A percentile compares a stretch with the other conserved stretches of the same genome.
Evolutionary conservation across 202 grass and related monocot genomes (phyloP).

Genomic region (Zoysia matrella): DNA sequence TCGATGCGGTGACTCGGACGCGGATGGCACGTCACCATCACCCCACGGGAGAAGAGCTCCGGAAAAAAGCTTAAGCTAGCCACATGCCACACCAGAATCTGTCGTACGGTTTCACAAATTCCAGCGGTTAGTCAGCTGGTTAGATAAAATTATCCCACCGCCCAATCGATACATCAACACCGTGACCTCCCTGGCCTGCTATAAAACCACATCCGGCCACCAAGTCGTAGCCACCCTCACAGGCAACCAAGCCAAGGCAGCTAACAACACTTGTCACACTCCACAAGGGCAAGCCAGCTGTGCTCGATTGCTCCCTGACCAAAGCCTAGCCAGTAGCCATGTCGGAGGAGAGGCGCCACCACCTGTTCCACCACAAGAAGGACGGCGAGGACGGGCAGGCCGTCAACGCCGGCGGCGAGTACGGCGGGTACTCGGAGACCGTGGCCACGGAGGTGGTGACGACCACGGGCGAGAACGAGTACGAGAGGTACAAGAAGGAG

Average conservation of each 20-base stretch:
- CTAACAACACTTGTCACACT: neutral
- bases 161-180: neutral
- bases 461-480: constrained; percentile 46
- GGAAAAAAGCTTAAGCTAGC: neutral
- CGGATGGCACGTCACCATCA: neutral
- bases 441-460: constrained; percentile 34
- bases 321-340: constrained; percentile 5
- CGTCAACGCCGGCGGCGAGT: constrained; percentile 22
- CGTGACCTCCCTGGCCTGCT: neutral
- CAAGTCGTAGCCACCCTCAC: neutral
- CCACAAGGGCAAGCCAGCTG: constrained; percentile 16
- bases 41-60: too few relatives aligned
- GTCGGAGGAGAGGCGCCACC: constrained; percentile 65
- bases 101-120: neutral
- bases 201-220: constrained; percentile 29
- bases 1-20: neutral
- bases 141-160: neutral
- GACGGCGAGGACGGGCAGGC: constrained; percentile 40
- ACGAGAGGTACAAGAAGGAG: constrained; percentile 65
- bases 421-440: constrained; percentile 54
- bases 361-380: constrained; percentile 72
- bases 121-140: neutral
- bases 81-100: neutral
- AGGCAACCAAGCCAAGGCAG: neutral
- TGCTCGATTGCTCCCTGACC: neutral